Evolutionary conservation across 257 asterid species (phyloP).

Genomic region (Scutellaria galericulata): DNA sequence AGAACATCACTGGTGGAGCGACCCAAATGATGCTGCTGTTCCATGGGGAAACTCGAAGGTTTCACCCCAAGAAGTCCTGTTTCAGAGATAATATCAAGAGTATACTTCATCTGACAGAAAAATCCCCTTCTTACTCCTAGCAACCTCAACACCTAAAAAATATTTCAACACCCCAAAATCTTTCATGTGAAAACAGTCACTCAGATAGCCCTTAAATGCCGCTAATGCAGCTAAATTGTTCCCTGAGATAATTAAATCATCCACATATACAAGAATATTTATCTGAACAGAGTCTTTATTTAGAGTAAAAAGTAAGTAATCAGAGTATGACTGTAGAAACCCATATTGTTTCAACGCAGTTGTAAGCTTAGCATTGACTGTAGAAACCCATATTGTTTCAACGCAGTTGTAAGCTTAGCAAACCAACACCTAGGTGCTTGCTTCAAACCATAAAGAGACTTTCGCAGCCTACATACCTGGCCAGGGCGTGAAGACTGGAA

Average conservation of each 20-base stretch:
- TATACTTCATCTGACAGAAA: slow-evolving; percentile 6
- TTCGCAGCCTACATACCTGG: not conserved
- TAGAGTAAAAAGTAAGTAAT: slow-evolving; percentile 22
- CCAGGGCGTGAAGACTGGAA: not conserved
- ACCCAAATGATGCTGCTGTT: not conserved
- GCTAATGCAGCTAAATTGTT: not conserved
- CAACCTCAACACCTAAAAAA: slow-evolving; percentile 30
- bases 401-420: not conserved
- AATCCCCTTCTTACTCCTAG: not conserved
- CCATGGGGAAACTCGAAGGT: not conserved
- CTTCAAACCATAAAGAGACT: slow-evolving; percentile 2
- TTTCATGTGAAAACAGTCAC: too few species aligned
- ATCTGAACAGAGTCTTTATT: not conserved
- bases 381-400: too few species aligned
- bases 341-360: too few species aligned
- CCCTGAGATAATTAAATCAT: too few species aligned
- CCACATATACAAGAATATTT: slow-evolving; percentile 26
- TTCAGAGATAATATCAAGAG: not conserved
- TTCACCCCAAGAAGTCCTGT: not conserved
- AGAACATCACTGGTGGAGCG: too few species aligned
- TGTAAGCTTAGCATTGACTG: too few species aligned
- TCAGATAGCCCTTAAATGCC: not conserved
- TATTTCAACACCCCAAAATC: slow-evolving; percentile 9
- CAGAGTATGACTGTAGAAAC: slow-evolving; percentile 13
- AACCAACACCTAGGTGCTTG: slow-evolving; percentile 31